A percentile compares a stretch with the other conserved stretches of the same genome.
phyloP scores from a whole-genome alignment of 2,329 filamentous ascomycete genomes.

The Colletotrichum liriopes region DNA sequence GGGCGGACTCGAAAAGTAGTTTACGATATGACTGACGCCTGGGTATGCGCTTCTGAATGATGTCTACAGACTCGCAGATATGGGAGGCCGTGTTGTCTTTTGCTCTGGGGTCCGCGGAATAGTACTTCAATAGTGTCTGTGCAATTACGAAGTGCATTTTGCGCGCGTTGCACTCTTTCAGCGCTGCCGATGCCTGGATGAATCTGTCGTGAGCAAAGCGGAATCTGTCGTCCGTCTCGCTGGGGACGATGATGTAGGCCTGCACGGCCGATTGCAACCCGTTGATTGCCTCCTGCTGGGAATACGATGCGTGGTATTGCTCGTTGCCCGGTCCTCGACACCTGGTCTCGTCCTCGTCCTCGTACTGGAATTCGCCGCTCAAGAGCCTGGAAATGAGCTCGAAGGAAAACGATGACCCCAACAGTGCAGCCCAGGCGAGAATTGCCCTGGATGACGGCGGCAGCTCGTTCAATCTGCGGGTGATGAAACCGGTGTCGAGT shows the following conservation, averaged over 20 bases:
- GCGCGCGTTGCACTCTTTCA: constrained; percentile 78
- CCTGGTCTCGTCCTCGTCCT: constrained; percentile 58
- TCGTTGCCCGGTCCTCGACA: constrained; percentile 48
- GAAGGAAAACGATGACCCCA: constrained; percentile 90
- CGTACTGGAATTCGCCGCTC: constrained; percentile 79
- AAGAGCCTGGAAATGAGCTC: constrained; percentile 83
- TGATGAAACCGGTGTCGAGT: constrained; percentile 87
- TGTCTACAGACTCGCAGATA: constrained; percentile 82
- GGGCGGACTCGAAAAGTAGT: constrained; percentile 84
- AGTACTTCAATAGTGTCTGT: constrained; percentile 83
- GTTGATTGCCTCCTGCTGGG: constrained; percentile 78
- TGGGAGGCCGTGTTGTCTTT: constrained; percentile 85
- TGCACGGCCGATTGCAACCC: constrained; percentile 81
- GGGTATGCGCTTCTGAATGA: constrained; percentile 78
- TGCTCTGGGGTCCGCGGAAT: constrained; percentile 69
- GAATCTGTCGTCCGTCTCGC: constrained; percentile 89
- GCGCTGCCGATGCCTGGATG: constrained; percentile 78
- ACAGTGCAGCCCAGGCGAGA: constrained; percentile 86
- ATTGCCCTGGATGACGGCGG: constrained; percentile 82
- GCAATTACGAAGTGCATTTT: constrained; percentile 96
- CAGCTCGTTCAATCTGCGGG: constrained; percentile 82
- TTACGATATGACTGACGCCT: constrained; percentile 79
- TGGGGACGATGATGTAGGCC: constrained; percentile 82
- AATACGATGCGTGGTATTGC: constrained; percentile 62
- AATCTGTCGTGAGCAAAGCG: constrained; percentile 92